phyloP scores from a whole-genome alignment of 345 rosid genomes.

The Eucalyptus cladocalyx region DNA sequence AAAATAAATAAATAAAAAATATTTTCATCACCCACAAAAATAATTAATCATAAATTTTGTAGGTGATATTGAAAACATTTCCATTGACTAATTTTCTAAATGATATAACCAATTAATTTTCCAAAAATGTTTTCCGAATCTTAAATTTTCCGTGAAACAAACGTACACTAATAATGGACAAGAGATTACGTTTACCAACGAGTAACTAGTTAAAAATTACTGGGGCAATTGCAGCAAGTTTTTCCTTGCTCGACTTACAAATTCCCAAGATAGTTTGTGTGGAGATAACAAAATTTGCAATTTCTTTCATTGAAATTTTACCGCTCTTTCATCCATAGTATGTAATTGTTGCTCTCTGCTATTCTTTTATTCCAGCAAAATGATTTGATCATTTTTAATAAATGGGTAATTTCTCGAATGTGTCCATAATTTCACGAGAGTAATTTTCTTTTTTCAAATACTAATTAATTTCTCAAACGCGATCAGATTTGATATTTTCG shows the following conservation, averaged over 20 bases:
- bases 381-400: neutral
- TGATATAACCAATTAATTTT: no score
- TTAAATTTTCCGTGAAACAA: no score
- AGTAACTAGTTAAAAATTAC: neutral
- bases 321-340: neutral
- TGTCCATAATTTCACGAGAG: neutral
- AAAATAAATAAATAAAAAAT: no score
- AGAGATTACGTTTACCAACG: neutral
- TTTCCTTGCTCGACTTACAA: neutral
- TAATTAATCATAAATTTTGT: no score
- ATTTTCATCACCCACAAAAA: no score
- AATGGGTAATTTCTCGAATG: neutral
- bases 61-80: fast-evolving
- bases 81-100: no score
- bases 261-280: neutral
- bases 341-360: neutral
- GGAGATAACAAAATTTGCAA: neutral
- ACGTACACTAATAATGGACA: fast-evolving
- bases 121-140: no score
- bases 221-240: neutral
- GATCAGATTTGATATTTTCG: neutral
- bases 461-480: neutral
- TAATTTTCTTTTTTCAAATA: neutral
- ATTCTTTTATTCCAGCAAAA: neutral
- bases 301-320: neutral